Percentiles rank a stretch among this genome's conserved stretches.
Conservation (phyloP, 371 early-diverging fungal species). For the Funneliformis caledonium region DNA sequence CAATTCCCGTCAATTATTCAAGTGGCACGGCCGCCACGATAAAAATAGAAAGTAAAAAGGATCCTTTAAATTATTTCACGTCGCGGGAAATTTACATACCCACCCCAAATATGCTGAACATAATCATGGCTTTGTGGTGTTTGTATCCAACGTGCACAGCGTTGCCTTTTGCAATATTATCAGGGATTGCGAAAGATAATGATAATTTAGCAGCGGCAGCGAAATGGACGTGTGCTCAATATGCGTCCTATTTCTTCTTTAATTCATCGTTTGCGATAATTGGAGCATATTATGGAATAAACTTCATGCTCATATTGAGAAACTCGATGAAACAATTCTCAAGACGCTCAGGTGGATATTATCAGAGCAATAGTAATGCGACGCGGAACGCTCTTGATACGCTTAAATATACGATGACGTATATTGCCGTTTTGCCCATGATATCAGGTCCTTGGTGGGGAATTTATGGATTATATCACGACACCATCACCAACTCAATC, state of each 20-base stretch:
- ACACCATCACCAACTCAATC: not conserved
- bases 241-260: constrained; percentile 8
- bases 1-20: constrained; percentile 34
- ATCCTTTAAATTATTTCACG: not conserved
- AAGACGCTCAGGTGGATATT: not conserved
- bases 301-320: constrained; percentile 28
- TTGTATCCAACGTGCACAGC: constrained; percentile 17
- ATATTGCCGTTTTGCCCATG: constrained; percentile 11
- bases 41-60: not conserved
- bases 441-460: constrained; percentile 33
- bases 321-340: constrained; percentile 28
- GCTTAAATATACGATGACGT: constrained; percentile 38
- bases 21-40: not conserved
- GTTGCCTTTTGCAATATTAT: constrained; percentile 14
- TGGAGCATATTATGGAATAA: constrained; percentile 29
- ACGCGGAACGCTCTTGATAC: constrained; percentile 31
- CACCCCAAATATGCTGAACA: constrained; percentile 2
- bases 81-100: constrained; percentile 17
- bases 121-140: not conserved
- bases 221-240: constrained; percentile 20
- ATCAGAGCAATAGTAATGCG: constrained; percentile 8
- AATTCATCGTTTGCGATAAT: not conserved
- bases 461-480: constrained; percentile 12
- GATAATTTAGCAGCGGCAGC: not conserved
- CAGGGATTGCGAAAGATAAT: constrained; percentile 24